A percentile compares a stretch with the other conserved stretches of the same genome.
Conservation (phyloP, 2,329 filamentous ascomycete genomes). For the Ophiostoma australiae region DNA sequence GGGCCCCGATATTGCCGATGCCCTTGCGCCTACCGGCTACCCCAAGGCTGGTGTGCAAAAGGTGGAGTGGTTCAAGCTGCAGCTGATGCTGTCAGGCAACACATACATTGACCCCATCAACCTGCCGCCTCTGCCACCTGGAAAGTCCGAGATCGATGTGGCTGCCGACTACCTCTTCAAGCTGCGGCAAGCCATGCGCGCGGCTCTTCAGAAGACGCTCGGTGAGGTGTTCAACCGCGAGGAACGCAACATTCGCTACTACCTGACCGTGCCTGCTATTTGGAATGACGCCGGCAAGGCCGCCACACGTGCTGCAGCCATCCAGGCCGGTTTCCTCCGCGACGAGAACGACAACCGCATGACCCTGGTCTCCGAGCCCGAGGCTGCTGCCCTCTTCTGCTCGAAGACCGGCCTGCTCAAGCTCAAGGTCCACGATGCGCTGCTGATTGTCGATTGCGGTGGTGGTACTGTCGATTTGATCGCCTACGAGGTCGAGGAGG, state of each 20-base stretch:
- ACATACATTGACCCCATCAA: conserved; percentile 99
- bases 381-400: conserved; percentile 95
- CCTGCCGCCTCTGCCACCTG: conserved; percentile 89
- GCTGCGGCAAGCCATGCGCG: conserved; percentile 92
- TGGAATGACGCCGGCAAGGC: conserved; percentile 99
- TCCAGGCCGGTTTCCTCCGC: conserved; percentile 91
- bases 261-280: conserved; percentile 96
- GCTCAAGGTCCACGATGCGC: conserved; percentile 96
- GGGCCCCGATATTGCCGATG: conserved; percentile 97
- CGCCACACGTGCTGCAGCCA: conserved; percentile 88
- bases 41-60: conserved; percentile 97
- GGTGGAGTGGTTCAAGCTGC: conserved; percentile 99
- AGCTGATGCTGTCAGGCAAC: conserved; percentile 97
- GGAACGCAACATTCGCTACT: conserved; percentile 96
- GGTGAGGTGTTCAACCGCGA: conserved; percentile 97
- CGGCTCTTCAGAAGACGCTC: conserved; percentile 89
- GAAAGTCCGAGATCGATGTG: conserved; percentile 98
- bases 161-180: conserved; percentile 99
- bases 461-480: conserved; percentile 98
- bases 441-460: conserved; percentile 96
- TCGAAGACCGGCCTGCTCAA: conserved; percentile 94
- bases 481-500: conserved; percentile 96
- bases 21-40: conserved; percentile 91
- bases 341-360: conserved; percentile 97
- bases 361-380: conserved; percentile 91